phyloP scores from a whole-genome alignment of 331 rosid species.

The Arachis monticola region DNA sequence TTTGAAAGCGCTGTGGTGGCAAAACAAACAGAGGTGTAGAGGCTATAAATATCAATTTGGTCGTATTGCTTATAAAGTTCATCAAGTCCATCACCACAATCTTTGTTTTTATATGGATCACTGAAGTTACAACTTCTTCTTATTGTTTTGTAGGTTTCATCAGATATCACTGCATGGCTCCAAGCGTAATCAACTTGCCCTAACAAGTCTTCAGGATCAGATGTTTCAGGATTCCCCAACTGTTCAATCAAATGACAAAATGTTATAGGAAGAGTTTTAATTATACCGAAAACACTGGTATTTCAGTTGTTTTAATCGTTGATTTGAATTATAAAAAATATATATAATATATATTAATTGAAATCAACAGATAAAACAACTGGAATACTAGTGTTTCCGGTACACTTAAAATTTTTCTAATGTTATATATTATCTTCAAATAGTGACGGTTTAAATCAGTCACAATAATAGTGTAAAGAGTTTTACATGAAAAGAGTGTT shows the following conservation, averaged over 20 bases:
- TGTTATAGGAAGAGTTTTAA: too few species aligned
- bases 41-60: slow-evolving; percentile 72
- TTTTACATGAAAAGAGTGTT: too few species aligned
- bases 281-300: too few species aligned
- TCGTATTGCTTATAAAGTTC: slow-evolving; percentile 60
- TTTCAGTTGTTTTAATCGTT: too few species aligned
- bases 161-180: slow-evolving; percentile 93
- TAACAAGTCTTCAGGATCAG: slow-evolving; percentile 83
- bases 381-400: too few species aligned
- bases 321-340: too few species aligned
- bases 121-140: slow-evolving; percentile 61
- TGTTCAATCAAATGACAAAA: slow-evolving; percentile 33
- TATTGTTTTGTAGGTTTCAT: slow-evolving; percentile 63
- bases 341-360: too few species aligned
- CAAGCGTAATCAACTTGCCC: slow-evolving; percentile 90
- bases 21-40: slow-evolving; percentile 72
- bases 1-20: slow-evolving; percentile 51
- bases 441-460: too few species aligned
- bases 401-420: too few species aligned
- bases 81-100: slow-evolving; percentile 54
- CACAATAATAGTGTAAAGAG: too few species aligned
- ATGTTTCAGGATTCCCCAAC: slow-evolving; percentile 95
- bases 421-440: too few species aligned
- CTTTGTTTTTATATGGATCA: slow-evolving; percentile 55
- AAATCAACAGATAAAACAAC: too few species aligned